Evolutionary conservation across 345 rosid genomes (phyloP).

Genomic region (Balakata baccata): DNA sequence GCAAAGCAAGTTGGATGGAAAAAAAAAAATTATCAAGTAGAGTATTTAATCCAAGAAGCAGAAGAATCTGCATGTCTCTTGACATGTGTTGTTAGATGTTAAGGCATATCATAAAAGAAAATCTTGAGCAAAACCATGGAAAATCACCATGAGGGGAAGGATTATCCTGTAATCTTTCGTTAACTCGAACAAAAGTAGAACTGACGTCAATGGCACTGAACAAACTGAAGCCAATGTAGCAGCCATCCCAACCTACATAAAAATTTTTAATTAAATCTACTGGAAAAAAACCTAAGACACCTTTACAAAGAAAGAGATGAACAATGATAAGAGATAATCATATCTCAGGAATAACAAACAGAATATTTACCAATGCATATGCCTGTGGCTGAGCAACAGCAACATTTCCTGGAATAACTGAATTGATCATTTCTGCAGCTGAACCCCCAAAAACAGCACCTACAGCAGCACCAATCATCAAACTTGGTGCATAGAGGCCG

Average conservation of each 20-base stretch:
- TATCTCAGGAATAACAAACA: no score
- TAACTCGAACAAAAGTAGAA: constrained; percentile 84
- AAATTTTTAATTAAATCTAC: constrained; percentile 20
- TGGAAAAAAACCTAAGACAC: neutral
- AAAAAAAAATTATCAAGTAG: neutral
- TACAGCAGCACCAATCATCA: constrained; percentile 98
- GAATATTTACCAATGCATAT: constrained; percentile 75
- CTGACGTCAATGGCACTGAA: constrained; percentile 97
- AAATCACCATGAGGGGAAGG: constrained; percentile 93
- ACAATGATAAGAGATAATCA: neutral
- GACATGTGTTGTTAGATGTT: constrained; percentile 8
- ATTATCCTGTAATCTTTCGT: constrained; percentile 93
- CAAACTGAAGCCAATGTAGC: constrained; percentile 97
- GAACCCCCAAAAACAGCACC: constrained; percentile 99
- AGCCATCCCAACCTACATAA: constrained; percentile 95
- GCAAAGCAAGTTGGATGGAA: neutral
- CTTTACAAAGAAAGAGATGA: neutral
- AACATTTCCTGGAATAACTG: constrained; percentile 93
- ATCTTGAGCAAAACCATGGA: constrained; percentile 15
- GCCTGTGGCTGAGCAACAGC: constrained; percentile 99
- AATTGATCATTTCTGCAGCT: constrained; percentile 82
- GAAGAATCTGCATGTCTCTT: neutral
- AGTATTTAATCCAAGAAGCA: constrained; percentile 12
- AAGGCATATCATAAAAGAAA: neutral
- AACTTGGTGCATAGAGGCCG: constrained; percentile 94